Base-by-base conservation (phyloP, 2,329 filamentous ascomycete genomes). In the Pestalotiopsis sp. region DNA sequence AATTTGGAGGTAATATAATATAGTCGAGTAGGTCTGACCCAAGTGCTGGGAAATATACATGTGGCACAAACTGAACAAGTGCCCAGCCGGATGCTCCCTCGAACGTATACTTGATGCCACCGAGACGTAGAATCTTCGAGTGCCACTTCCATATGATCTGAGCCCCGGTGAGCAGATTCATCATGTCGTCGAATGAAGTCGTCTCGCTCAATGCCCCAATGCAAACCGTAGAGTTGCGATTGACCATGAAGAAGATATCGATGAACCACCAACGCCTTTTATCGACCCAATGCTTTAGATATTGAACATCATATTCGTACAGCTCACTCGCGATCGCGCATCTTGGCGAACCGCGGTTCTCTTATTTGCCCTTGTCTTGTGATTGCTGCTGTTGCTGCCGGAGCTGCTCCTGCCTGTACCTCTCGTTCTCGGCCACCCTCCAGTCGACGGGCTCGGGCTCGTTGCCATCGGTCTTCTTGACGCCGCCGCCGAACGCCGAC, bases 401-500 rank as follows among this genome's bases (percentile, higher is more conserved):
- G 12, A 75, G 77, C 71, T 77, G 76, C 70, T 83, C 78, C 45
- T 81, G 81, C 62, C 83, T 79, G 75, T 86, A 90, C 77, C 86
- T 87, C 75, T 91, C 87, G 72, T 91, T 91, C 81, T 91, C 89
- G 20, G 86, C 74, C 74, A 91, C 89, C 71, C 89, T 83, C 89
- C 89, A 91, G 77, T 91, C 89, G 72, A 80, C 80, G 41, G 86
- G 84, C 67, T 84, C 84, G 67, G 86, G 85, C 77, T 92, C 91
- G 79, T 92, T 89, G 59, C 91, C 91, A 75, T 87, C 89, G 63
- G 90, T 91, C 80, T 88, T 85, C 80, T 88, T 89, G 71, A 89
- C 88, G n/a, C 83, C 81, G 69, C 89, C 87, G 12, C 84, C 83
- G 78, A 92, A 94, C 9, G 92, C 92, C 61, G 90, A 86, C 77